Conservation (phyloP, 2,329 filamentous ascomycete genomes). For the Scedosporium apiospermum region DNA sequence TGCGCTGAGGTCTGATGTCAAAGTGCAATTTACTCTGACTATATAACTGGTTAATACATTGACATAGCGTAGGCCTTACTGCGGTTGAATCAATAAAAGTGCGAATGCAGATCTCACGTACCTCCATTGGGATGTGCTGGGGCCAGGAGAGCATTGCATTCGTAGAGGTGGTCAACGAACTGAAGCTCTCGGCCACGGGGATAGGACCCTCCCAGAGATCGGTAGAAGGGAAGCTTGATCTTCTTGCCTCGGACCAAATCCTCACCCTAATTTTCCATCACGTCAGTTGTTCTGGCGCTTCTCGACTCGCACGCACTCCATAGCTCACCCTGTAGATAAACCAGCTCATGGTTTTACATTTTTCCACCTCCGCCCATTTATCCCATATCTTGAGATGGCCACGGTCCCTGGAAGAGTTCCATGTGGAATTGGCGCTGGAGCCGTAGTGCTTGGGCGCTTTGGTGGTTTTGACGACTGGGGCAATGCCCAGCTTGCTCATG, state of each 20-base stretch:
- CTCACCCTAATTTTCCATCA: neutral
- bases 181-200: neutral
- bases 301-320: neutral
- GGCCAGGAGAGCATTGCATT: neutral
- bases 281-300: neutral
- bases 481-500: neutral
- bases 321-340: neutral
- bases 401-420: neutral
- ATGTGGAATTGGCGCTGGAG: neutral
- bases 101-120: neutral
- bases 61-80: too few species aligned
- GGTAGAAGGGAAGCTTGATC: conserved; percentile 5
- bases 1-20: neutral
- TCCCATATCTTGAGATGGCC: neutral
- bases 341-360: neutral
- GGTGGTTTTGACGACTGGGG: neutral
- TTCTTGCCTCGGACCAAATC: neutral
- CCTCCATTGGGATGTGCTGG: neutral
- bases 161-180: neutral
- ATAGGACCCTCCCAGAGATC: neutral
- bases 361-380: neutral
- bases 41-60: too few species aligned
- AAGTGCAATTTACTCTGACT: neutral
- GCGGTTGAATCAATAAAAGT: too few species aligned
- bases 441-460: conserved; percentile 1